These are phyloP conservation scores for Aspergillus latus DNA, from an alignment of 2,329 filamentous ascomycete genomes.

Conservation along the genomic window DNA sequence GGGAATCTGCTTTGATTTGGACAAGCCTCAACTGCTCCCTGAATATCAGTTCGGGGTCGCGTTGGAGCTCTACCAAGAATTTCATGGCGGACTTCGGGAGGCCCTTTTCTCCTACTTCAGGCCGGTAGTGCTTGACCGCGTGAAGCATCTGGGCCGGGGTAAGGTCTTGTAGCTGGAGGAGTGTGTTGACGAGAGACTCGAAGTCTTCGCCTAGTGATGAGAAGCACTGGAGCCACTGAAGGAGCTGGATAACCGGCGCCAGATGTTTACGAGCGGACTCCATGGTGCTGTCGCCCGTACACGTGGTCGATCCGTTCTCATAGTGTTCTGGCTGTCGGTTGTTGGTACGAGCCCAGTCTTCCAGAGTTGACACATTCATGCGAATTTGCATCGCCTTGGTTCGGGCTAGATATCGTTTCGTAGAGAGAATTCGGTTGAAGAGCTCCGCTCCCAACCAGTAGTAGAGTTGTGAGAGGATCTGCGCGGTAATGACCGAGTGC, in stretches of 20 bases:
- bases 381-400: slow-evolving; percentile 99
- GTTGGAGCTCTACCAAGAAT: slow-evolving; percentile 77
- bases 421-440: slow-evolving; percentile 97
- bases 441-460: slow-evolving; percentile 97
- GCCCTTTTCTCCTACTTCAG: slow-evolving; percentile 92
- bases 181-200: slow-evolving; percentile 80
- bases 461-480: slow-evolving; percentile 86
- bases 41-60: slow-evolving; percentile 63
- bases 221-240: slow-evolving; percentile 98
- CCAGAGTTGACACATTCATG: slow-evolving; percentile 93
- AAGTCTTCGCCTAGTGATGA: slow-evolving; percentile 89
- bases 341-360: slow-evolving; percentile 94
- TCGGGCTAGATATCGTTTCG: slow-evolving; percentile 86
- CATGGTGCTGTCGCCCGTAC: slow-evolving; percentile 81
- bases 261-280: slow-evolving; percentile 83
- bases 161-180: slow-evolving; percentile 83
- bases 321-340: slow-evolving; percentile 94
- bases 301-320: slow-evolving; percentile 83
- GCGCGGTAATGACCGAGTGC: slow-evolving; percentile 90
- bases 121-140: slow-evolving; percentile 85
- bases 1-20: slow-evolving; percentile 25
- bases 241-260: slow-evolving; percentile 83
- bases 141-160: slow-evolving; percentile 88
- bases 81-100: slow-evolving; percentile 85
- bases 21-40: slow-evolving; percentile 37